These are phyloP conservation scores for Pyrenophora graminea DNA, from an alignment of 2,329 filamentous ascomycete genomes.

Conservation along the genomic window DNA sequence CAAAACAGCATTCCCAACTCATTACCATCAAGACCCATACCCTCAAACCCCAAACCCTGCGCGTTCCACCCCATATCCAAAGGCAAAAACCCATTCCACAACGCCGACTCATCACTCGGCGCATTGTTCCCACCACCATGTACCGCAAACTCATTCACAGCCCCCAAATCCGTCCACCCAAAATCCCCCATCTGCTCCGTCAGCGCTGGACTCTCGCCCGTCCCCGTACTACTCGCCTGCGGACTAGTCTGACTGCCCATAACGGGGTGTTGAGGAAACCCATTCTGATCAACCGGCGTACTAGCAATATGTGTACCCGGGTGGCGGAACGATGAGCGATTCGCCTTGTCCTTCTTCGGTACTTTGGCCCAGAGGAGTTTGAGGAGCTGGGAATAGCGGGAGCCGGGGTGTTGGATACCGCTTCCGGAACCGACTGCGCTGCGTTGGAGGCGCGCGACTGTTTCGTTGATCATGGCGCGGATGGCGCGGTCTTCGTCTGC, in stretches of 20 bases:
- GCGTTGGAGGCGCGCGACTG: constrained; percentile 49
- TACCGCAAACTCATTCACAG: constrained; percentile 55
- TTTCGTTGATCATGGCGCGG: constrained; percentile 53
- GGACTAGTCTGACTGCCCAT: constrained; percentile 24
- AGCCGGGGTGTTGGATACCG: constrained; percentile 53
- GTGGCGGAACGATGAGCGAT: constrained; percentile 33
- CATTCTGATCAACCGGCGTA: constrained; percentile 33
- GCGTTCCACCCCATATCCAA: constrained; percentile 45
- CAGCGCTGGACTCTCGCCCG: constrained; percentile 48
- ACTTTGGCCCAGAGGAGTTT: constrained; percentile 56
- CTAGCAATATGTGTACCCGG: constrained; percentile 39
- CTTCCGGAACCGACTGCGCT: constrained; percentile 45
- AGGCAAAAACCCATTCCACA: constrained; percentile 45
- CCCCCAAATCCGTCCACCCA: constrained; percentile 54
- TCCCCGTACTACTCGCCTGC: constrained; percentile 46
- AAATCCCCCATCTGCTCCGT: constrained; percentile 56
- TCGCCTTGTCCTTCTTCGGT: constrained; percentile 38
- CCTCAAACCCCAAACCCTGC: constrained; percentile 39
- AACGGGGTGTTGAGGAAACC: constrained; percentile 24
- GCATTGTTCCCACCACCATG: constrained; percentile 45
- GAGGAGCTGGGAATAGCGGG: constrained; percentile 53
- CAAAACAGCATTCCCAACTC: constrained; percentile 39
- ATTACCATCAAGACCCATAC: constrained; percentile 32
- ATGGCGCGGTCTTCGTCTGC: constrained; percentile 54
- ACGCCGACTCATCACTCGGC: constrained; percentile 29